phyloP scores from a whole-genome alignment of 2,329 filamentous ascomycete species.

The Beauveria sp. region DNA sequence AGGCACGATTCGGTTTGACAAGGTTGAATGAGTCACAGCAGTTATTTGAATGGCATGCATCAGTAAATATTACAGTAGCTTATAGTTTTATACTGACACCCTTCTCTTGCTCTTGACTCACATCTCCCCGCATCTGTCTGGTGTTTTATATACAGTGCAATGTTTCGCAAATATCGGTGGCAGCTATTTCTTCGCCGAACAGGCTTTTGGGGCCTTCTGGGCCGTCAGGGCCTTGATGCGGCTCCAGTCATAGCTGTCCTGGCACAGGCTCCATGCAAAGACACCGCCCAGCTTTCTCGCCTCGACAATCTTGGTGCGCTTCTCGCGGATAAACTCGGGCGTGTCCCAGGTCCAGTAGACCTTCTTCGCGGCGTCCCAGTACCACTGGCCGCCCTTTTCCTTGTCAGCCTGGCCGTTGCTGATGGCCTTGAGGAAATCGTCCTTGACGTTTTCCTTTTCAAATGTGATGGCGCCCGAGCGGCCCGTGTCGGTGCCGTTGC shows the following conservation, averaged over 20 bases:
- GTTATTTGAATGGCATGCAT: too few relatives aligned
- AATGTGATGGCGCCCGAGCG: slow-evolving; percentile 36
- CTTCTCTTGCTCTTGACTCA: too few relatives aligned
- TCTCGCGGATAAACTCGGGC: slow-evolving; percentile 36
- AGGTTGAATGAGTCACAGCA: too few relatives aligned
- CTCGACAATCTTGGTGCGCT: slow-evolving; percentile 38
- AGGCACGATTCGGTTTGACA: too few relatives aligned
- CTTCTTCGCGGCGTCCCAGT: slow-evolving; percentile 36
- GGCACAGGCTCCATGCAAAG: slow-evolving; percentile 46
- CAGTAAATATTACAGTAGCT: too few relatives aligned
- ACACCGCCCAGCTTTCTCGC: slow-evolving; percentile 38
- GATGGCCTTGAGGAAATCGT: slow-evolving; percentile 34
- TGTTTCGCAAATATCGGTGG: too few relatives aligned
- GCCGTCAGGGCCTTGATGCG: slow-evolving; percentile 33
- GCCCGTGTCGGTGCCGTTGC: slow-evolving; percentile 51
- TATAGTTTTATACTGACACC: too few relatives aligned
- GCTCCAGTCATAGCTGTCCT: slow-evolving; percentile 37
- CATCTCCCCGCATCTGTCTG: too few relatives aligned
- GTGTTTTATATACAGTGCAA: too few relatives aligned
- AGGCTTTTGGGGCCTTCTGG: too few relatives aligned
- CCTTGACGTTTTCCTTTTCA: slow-evolving; percentile 24
- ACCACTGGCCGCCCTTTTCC: slow-evolving; percentile 46
- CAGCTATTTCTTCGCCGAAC: too few relatives aligned
- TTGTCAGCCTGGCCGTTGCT: slow-evolving; percentile 35
- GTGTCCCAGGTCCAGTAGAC: slow-evolving; percentile 53